Conservation (phyloP, 2,329 filamentous ascomycete genomes). For the Ceratocystis huliohia region DNA sequence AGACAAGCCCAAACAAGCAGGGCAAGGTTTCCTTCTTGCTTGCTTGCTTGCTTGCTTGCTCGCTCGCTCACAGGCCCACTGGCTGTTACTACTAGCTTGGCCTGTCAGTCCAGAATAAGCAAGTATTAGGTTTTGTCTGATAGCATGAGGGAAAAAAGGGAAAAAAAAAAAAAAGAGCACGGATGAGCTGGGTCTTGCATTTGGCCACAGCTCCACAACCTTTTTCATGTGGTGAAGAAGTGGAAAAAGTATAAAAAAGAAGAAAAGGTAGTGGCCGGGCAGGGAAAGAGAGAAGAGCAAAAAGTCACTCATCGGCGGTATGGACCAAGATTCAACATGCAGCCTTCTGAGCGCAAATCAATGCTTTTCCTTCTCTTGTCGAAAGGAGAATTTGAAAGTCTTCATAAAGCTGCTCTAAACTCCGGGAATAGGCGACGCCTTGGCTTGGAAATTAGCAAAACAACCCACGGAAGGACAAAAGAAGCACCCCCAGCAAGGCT, state of each 20-base stretch:
- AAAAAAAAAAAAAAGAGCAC: neutral
- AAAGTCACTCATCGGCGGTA: too few relatives aligned
- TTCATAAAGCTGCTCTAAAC: too few relatives aligned
- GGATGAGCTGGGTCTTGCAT: neutral
- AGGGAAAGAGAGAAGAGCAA: too few relatives aligned
- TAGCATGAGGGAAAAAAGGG: neutral
- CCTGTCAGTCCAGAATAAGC: neutral
- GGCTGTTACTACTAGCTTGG: neutral
- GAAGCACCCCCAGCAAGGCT: neutral
- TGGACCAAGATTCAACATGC: too few relatives aligned
- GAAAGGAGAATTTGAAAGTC: neutral
- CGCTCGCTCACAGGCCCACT: neutral
- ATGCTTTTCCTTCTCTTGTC: neutral
- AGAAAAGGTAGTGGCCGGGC: too few relatives aligned
- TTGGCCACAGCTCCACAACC: neutral
- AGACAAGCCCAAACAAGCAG: neutral
- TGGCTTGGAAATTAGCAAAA: neutral
- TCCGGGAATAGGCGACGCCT: too few relatives aligned
- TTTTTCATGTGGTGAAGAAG: too few relatives aligned
- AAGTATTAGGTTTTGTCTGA: slow-evolving; percentile 1
- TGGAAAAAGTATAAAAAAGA: too few relatives aligned
- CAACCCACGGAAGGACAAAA: too few relatives aligned
- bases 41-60: neutral
- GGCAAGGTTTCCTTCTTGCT: neutral
- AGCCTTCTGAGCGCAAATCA: too few relatives aligned